Evolutionary conservation across 495 filamentous ascomycete species (phyloP).

Genomic region (Thozetella sp.): DNA sequence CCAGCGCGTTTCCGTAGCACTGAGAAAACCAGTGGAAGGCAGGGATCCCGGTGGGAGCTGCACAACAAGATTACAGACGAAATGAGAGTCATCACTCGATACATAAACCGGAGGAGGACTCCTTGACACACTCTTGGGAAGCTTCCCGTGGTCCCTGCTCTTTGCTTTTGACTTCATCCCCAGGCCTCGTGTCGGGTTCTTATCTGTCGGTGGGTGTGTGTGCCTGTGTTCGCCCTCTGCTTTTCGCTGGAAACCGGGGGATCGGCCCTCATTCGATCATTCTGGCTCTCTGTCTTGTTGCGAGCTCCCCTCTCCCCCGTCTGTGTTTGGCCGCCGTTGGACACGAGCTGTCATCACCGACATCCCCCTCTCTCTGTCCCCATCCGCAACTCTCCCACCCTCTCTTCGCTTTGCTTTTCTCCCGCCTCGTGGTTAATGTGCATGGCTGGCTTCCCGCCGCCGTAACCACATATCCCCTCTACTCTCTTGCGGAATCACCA

Average conservation of each 20-base stretch:
- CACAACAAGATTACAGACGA: slow-evolving; percentile 12
- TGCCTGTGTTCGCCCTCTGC: background rate
- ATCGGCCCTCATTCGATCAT: background rate
- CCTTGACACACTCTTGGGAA: slow-evolving; percentile 5
- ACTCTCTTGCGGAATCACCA: background rate
- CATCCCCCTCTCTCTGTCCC: background rate
- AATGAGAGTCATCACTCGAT: slow-evolving; percentile 17
- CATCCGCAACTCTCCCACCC: background rate
- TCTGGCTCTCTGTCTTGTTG: background rate
- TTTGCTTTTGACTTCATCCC: no score
- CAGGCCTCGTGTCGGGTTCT: no score
- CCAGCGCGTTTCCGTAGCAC: slow-evolving; percentile 24
- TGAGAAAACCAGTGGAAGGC: background rate
- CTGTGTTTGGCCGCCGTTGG: background rate
- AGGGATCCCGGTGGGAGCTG: slow-evolving; percentile 7
- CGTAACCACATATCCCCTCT: background rate
- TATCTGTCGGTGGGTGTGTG: background rate
- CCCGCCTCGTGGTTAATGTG: no score
- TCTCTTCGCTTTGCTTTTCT: background rate
- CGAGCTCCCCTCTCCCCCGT: background rate
- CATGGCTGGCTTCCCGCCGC: background rate
- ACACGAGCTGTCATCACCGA: background rate
- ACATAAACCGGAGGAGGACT: slow-evolving; percentile 6
- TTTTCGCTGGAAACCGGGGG: background rate
- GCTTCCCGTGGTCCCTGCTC: slow-evolving; percentile 1